Conservation (phyloP, 345 rosid species). For the Moricandia arvensis region DNA sequence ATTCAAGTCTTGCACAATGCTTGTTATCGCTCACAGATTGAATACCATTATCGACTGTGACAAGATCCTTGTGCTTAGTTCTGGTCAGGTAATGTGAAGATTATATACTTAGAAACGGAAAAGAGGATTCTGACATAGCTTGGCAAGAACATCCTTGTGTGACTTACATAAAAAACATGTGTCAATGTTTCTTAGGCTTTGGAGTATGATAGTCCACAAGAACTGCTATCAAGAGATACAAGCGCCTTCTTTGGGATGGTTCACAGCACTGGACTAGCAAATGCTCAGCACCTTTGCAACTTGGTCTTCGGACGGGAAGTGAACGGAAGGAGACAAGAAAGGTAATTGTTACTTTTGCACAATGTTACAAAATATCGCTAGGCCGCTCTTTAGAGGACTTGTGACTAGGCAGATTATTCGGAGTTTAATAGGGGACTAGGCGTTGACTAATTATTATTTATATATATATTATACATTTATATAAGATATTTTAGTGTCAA, state of each 20-base stretch:
- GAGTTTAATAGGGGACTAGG: too few relatives aligned
- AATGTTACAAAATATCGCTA: too few relatives aligned
- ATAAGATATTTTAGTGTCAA: too few relatives aligned
- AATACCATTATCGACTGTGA: slow-evolving; percentile 85
- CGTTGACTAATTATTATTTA: too few relatives aligned
- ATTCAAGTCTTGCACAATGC: slow-evolving; percentile 83
- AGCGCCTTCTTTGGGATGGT: slow-evolving; percentile 73
- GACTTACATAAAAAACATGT: neutral
- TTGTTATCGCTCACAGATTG: slow-evolving; percentile 87
- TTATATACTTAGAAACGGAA: neutral
- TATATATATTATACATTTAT: too few relatives aligned
- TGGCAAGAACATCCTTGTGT: neutral
- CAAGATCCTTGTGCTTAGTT: slow-evolving; percentile 75
- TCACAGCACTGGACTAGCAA: slow-evolving; percentile 70
- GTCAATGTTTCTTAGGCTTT: slow-evolving; percentile 47
- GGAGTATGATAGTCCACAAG: slow-evolving; percentile 67
- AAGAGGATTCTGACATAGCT: neutral
- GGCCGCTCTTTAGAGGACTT: too few relatives aligned
- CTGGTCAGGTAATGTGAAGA: slow-evolving; percentile 62
- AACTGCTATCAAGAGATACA: slow-evolving; percentile 55
- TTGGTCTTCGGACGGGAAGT: slow-evolving; percentile 46
- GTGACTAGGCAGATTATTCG: too few relatives aligned
- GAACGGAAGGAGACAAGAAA: slow-evolving; percentile 4
- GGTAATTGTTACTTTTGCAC: neutral
- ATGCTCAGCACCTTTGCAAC: slow-evolving; percentile 63